A percentile compares a stretch with the other conserved stretches of the same genome.
Evolutionary conservation across 2,329 filamentous ascomycete species (phyloP).

Genomic region (Botryotinia narcissicola): DNA sequence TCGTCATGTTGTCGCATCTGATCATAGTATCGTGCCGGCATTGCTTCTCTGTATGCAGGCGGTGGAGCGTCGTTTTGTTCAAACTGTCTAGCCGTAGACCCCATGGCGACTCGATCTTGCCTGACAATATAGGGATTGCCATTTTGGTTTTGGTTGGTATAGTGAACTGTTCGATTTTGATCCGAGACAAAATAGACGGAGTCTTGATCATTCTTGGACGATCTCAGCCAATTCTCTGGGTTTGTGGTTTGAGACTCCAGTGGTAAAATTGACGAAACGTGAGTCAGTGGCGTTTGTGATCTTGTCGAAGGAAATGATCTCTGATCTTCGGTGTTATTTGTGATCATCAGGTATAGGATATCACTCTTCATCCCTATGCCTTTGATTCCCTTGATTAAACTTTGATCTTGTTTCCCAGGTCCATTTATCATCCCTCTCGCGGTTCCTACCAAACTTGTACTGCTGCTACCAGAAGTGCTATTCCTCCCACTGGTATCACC

Average conservation of each 20-base stretch:
- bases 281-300: background rate
- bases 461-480: no score
- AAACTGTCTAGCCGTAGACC: background rate
- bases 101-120: background rate
- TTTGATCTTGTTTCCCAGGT: slow-evolving; percentile 12
- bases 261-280: background rate
- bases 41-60: background rate
- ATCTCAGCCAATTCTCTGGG: no score
- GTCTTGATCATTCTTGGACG: background rate
- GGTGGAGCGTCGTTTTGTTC: background rate
- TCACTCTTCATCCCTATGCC: slow-evolving; percentile 16
- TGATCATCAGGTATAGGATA: slow-evolving; percentile 19
- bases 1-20: background rate
- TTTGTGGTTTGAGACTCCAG: background rate
- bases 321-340: background rate
- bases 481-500: background rate
- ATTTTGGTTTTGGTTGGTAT: background rate
- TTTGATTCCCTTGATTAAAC: slow-evolving; percentile 10
- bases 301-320: background rate
- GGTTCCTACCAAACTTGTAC: background rate
- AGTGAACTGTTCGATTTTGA: background rate
- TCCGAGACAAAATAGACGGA: background rate
- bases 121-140: background rate
- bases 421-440: slow-evolving; percentile 13
- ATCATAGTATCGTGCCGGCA: slow-evolving; percentile 11